Evolutionary conservation across 2,329 filamentous ascomycete genomes (phyloP).

Genomic region (Juglanconis sp.): DNA sequence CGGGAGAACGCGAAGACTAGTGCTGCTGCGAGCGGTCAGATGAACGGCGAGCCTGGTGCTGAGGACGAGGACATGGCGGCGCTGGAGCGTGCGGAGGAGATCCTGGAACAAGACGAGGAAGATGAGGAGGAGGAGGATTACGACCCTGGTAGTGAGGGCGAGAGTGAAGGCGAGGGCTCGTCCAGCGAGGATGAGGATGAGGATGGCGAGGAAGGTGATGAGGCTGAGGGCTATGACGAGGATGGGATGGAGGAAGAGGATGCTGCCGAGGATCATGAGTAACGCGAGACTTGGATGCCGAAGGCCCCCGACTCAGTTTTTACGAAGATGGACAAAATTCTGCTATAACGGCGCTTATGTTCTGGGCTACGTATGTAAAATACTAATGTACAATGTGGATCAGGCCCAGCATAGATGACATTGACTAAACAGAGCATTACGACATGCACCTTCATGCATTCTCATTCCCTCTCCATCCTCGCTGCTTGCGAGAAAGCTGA

Average conservation of each 20-base stretch:
- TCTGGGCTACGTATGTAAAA: too few species aligned
- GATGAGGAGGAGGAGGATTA: slow-evolving; percentile 67
- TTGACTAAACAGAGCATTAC: too few species aligned
- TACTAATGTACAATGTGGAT: too few species aligned
- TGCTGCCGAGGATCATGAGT: slow-evolving; percentile 19
- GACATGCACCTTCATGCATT: too few species aligned
- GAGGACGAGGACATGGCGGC: slow-evolving; percentile 43
- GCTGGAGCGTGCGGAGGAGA: slow-evolving; percentile 50
- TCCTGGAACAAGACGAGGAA: slow-evolving; percentile 58
- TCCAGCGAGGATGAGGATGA: slow-evolving; percentile 52
- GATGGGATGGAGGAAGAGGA: slow-evolving; percentile 27
- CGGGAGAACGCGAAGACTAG: slow-evolving; percentile 55
- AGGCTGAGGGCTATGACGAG: slow-evolving; percentile 32
- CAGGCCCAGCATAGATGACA: too few species aligned
- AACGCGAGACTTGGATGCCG: neutral
- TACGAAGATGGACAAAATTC: too few species aligned
- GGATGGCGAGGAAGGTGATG: slow-evolving; percentile 46
- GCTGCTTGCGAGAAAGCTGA: too few species aligned
- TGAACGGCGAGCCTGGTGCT: slow-evolving; percentile 36
- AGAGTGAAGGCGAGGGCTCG: slow-evolving; percentile 54
- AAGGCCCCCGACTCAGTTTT: too few species aligned
- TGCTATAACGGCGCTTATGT: too few species aligned
- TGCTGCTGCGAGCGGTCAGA: slow-evolving; percentile 28
- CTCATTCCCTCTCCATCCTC: too few species aligned
- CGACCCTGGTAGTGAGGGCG: slow-evolving; percentile 58